A percentile compares a stretch with the other conserved stretches of the same genome.
phyloP scores from a whole-genome alignment of 768 basidiomycete species.

The Pholiota conissans region DNA sequence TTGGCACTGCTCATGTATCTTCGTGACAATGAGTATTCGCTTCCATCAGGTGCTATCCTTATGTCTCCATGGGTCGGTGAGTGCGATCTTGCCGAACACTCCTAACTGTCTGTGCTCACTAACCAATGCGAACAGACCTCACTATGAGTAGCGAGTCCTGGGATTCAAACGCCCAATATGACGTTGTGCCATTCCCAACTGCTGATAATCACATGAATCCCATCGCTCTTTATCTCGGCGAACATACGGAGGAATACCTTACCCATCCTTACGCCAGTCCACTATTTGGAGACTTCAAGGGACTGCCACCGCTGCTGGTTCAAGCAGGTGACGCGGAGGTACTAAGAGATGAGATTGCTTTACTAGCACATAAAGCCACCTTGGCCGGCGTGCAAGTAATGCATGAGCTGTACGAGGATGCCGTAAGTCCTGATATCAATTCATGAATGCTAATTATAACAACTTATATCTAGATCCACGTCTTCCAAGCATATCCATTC shows the following conservation, averaged over 20 bases:
- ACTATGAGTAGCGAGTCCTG: constrained; percentile 99
- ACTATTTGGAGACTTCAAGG: constrained; percentile 85
- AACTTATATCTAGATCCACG: constrained; percentile 65
- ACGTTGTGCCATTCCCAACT: constrained; percentile 74
- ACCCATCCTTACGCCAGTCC: constrained; percentile 98
- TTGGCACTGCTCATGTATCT: constrained; percentile 92
- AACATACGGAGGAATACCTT: constrained; percentile 73
- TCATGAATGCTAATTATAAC: background rate
- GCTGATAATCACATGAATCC: constrained; percentile 89
- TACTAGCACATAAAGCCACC: constrained; percentile 92
- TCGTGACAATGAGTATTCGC: constrained; percentile 82
- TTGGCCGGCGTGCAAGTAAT: constrained; percentile 82
- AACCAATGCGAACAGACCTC: constrained; percentile 53
- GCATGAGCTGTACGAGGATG: constrained; percentile 91
- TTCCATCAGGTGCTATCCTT: constrained; percentile 84
- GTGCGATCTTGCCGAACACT: constrained; percentile 28
- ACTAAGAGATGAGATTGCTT: constrained; percentile 88
- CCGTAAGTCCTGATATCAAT: constrained; percentile 46
- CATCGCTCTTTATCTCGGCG: constrained; percentile 91
- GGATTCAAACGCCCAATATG: constrained; percentile 89
- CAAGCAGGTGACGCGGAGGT: constrained; percentile 95
- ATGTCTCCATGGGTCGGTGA: constrained; percentile 96
- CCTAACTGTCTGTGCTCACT: background rate
- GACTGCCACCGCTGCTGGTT: constrained; percentile 87
- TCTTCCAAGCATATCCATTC: constrained; percentile 90